Percentiles rank a stretch among this genome's conserved stretches.
Evolutionary conservation across 2,329 filamentous ascomycete species (phyloP).

Genomic region (Ceratocystis papillata): DNA sequence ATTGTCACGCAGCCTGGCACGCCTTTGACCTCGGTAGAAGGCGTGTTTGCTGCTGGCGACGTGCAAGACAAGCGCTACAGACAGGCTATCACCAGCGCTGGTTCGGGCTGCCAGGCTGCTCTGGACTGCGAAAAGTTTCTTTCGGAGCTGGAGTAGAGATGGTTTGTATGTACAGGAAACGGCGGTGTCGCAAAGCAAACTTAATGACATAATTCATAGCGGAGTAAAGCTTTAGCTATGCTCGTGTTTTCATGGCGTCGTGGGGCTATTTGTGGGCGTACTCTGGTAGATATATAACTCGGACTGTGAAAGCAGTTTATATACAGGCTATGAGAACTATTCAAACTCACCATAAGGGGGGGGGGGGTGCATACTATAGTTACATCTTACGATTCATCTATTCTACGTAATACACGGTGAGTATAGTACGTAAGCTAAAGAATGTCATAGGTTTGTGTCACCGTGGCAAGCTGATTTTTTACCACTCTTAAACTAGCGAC

Average conservation of each 20-base stretch:
- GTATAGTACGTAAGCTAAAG: no score
- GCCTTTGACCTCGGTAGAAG: conserved; percentile 74
- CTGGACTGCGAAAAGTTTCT: conserved; percentile 93
- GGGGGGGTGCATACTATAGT: no score
- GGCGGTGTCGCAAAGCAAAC: background rate
- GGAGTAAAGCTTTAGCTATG: conserved; percentile 17
- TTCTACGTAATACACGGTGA: no score
- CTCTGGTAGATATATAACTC: background rate
- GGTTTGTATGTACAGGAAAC: background rate
- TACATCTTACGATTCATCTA: no score
- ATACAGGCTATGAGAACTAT: background rate
- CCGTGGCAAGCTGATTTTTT: no score
- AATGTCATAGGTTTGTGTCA: no score
- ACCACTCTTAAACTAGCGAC: background rate
- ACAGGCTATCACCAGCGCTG: conserved; percentile 94
- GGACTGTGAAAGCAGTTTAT: background rate
- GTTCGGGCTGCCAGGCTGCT: conserved; percentile 88
- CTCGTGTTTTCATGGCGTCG: background rate
- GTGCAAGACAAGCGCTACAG: conserved; percentile 98
- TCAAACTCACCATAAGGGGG: no score
- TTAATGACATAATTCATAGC: conserved; percentile 11
- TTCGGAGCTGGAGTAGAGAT: conserved; percentile 55
- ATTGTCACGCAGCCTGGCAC: conserved; percentile 81
- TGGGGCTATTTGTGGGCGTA: background rate
- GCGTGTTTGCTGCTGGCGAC: conserved; percentile 92